Evolutionary conservation across 2,329 filamentous ascomycete species (phyloP).

Genomic region (Colletotrichum echinochloae): DNA sequence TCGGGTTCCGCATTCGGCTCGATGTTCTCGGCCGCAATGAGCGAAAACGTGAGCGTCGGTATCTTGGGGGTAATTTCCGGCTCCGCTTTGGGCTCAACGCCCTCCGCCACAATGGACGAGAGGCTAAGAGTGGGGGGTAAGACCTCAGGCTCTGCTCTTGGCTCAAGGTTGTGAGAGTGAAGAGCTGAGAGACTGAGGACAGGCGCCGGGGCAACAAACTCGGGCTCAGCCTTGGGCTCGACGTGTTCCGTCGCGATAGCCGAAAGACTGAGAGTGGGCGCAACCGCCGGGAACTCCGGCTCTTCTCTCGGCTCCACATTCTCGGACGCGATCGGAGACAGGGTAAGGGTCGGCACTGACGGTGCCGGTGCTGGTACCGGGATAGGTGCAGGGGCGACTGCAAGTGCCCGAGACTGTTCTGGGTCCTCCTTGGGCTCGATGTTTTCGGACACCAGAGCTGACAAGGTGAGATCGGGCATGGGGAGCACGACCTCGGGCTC

Average conservation of each 20-base stretch:
- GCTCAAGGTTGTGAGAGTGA: constrained; percentile 37
- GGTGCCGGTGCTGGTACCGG: constrained; percentile 36
- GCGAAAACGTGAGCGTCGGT: constrained; percentile 43
- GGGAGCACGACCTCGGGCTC: constrained; percentile 48
- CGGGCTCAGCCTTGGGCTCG: constrained; percentile 49
- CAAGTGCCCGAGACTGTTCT: constrained; percentile 37
- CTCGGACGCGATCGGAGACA: constrained; percentile 49
- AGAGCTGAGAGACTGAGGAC: constrained; percentile 41
- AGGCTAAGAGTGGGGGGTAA: constrained; percentile 46
- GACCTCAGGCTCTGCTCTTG: constrained; percentile 46
- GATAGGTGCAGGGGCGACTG: constrained; percentile 39
- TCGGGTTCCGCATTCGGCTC: constrained; percentile 52
- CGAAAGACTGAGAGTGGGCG: constrained; percentile 48
- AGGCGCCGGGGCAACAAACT: constrained; percentile 40
- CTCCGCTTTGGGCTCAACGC: constrained; percentile 47
- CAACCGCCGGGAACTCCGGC: constrained; percentile 43
- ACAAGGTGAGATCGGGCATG: constrained; percentile 46
- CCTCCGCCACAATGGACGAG: constrained; percentile 49
- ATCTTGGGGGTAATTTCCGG: constrained; percentile 40
- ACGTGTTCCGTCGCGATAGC: constrained; percentile 51
- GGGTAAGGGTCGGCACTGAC: constrained; percentile 45
- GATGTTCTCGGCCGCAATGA: constrained; percentile 46
- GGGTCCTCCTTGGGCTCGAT: constrained; percentile 51
- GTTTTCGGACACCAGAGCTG: constrained; percentile 47
- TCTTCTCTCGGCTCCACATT: constrained; percentile 50